phyloP scores from a whole-genome alignment of 1,139 yeast genomes.

The Hyphopichia khmerensis region DNA sequence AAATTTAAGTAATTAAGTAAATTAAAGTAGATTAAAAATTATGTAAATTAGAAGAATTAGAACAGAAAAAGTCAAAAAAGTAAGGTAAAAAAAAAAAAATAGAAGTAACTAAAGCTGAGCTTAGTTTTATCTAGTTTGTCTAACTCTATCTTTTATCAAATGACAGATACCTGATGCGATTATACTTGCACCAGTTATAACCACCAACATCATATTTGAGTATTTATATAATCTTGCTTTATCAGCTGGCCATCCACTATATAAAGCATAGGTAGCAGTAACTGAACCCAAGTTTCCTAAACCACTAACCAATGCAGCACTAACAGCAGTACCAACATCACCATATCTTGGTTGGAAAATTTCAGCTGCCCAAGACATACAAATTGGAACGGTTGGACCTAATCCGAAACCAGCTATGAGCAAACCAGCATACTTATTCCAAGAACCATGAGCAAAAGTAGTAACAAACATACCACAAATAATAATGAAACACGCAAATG shows the following conservation, averaged over 20 bases:
- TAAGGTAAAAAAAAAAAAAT: neutral
- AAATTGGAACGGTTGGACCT: conserved; percentile 88
- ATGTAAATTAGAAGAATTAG: too few species aligned
- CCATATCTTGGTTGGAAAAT: conserved; percentile 72
- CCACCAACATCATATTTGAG: conserved; percentile 83
- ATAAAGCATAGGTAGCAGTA: conserved; percentile 80
- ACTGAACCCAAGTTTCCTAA: conserved; percentile 86
- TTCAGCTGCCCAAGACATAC: conserved; percentile 85
- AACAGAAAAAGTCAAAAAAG: too few species aligned
- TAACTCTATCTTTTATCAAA: conserved; percentile 21
- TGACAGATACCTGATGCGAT: conserved; percentile 42
- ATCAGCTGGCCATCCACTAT: conserved; percentile 86
- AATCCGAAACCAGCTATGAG: conserved; percentile 81
- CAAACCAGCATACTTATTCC: conserved; percentile 80
- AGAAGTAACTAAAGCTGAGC: neutral
- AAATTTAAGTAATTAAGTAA: too few species aligned
- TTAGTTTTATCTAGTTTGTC: neutral
- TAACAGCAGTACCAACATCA: conserved; percentile 81
- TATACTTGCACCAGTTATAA: conserved; percentile 72
- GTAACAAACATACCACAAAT: conserved; percentile 75
- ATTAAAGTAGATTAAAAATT: neutral
- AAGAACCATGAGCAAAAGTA: conserved; percentile 69
- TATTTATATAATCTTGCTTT: conserved; percentile 56
- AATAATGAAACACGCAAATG: conserved; percentile 60
- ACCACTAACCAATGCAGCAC: conserved; percentile 82